Base-by-base conservation (phyloP, 495 filamentous ascomycete species). In the Trichoderma orchidacearum region DNA sequence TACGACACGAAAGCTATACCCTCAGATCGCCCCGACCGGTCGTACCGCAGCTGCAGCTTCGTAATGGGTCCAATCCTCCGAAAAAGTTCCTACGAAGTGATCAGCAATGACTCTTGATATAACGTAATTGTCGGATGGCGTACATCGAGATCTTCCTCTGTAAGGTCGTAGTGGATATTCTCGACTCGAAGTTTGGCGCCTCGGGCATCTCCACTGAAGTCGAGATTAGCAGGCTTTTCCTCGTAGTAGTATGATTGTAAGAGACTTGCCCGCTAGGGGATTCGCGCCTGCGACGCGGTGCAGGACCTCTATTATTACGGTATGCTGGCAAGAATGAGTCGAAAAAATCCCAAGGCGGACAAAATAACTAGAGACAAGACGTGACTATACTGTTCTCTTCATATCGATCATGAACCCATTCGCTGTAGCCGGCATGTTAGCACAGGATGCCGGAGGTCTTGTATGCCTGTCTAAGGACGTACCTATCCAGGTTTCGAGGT, bases 111-210 rank as follows among this genome's bases (percentile, higher is more conserved):
- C n/a, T 27, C 3, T 55, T 29, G 27, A 29, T n/a, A 23, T 18
- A 51, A 50, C 51, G 36, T 13, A 18, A 28, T 27, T 6, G 29
- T 12, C 25, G 27, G 56, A 15, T 28, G 13, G 17, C 73, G 52
- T 80, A 92, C 92, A 64, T 88, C 78, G 52, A 96, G 80, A 64
- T 96, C 92, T 29, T 81, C 82, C 68, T 92, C 85, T 25, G 86
- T 89, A 56, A 96, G 79, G 38, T 96, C 92, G 70, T 95, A 96
- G 70, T 96, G 92, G 51, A 96, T 71, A 66, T 96, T 96, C 59
- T 95, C 89, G 51, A 96, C 85, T 55, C 85, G 85, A 59, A 96
- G 69, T 68, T 88, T 91, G 52, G 84, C 76, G 62, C 86, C 81
- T 28, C 72, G 60, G 34, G 73, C 56, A n/a, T 78, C 70, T 36